Evolutionary conservation across 345 rosid genomes (phyloP).

Genomic region (Dipteronia sinensis): DNA sequence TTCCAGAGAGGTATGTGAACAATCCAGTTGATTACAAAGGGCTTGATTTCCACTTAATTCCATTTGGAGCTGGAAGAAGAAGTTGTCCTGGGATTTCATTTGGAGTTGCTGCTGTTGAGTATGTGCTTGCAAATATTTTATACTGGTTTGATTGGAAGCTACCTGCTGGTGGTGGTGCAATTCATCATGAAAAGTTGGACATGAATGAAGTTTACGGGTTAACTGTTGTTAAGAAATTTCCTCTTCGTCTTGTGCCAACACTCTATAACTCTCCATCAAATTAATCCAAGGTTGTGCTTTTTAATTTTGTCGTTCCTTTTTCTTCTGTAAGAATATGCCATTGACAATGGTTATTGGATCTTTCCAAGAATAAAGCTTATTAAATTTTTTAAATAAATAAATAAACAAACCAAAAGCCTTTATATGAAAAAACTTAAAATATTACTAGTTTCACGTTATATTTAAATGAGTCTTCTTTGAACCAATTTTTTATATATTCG

Average conservation of each 20-base stretch:
- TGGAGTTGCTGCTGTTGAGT: not conserved
- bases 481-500: no score
- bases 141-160: conserved; percentile 12
- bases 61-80: conserved; percentile 10
- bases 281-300: not conserved
- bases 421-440: no score
- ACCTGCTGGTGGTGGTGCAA: not conserved
- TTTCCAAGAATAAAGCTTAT: no score
- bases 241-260: not conserved
- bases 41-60: not conserved
- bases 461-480: no score
- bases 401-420: no score
- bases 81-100: conserved; percentile 2
- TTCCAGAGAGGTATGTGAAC: conserved; percentile 4
- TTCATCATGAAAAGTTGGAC: not conserved
- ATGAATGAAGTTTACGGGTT: not conserved
- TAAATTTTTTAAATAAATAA: no score
- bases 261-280: no score
- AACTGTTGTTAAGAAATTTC: not conserved
- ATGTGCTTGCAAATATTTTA: not conserved
- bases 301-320: no score
- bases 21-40: conserved; percentile 1
- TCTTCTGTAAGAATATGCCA: no score
- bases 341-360: no score
- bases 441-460: no score